These are phyloP conservation scores for Aspergillus biplanus DNA, from an alignment of 495 filamentous ascomycete species.

Conservation along the genomic window DNA sequence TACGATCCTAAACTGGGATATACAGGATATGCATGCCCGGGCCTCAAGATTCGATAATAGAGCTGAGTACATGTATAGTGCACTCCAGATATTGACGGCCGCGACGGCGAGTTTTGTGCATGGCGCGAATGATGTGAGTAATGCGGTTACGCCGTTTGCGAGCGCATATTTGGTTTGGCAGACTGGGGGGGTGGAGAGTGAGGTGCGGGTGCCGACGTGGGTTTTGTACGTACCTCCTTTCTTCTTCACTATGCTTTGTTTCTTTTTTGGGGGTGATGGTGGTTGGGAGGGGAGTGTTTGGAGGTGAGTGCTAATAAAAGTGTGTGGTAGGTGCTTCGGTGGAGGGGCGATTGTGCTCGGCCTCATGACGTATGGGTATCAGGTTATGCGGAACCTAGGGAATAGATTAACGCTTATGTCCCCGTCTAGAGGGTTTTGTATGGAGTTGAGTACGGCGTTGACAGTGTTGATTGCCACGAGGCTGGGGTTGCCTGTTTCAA, in stretches of 20 bases:
- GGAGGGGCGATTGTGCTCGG: constrained; percentile 15
- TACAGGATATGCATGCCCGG: constrained; percentile 19
- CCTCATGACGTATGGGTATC: constrained; percentile 14
- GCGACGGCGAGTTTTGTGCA: constrained; percentile 17
- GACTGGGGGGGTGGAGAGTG: not conserved
- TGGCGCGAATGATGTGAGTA: constrained; percentile 16
- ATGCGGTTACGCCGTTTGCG: constrained; percentile 15
- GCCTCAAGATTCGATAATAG: constrained; percentile 15
- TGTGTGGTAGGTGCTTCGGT: constrained; percentile 2
- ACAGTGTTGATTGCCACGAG: constrained; percentile 14
- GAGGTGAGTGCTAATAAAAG: not conserved
- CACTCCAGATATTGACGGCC: constrained; percentile 16
- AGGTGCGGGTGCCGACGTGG: constrained; percentile 16
- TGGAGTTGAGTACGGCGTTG: constrained; percentile 17
- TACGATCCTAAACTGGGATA: constrained; percentile 13
- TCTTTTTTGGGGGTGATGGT: not conserved
- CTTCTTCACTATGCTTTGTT: not conserved
- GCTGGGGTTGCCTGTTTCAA: constrained; percentile 10
- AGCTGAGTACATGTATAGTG: constrained; percentile 18
- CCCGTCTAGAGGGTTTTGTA: constrained; percentile 16
- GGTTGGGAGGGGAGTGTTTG: too few relatives aligned
- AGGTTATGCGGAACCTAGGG: constrained; percentile 17
- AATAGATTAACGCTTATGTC: constrained; percentile 18
- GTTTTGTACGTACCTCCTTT: constrained; percentile 9
- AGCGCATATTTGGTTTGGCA: constrained; percentile 14